These are phyloP conservation scores for Clavispora vitiphila DNA, from an alignment of 805 yeast genomes.

Conservation along the genomic window DNA sequence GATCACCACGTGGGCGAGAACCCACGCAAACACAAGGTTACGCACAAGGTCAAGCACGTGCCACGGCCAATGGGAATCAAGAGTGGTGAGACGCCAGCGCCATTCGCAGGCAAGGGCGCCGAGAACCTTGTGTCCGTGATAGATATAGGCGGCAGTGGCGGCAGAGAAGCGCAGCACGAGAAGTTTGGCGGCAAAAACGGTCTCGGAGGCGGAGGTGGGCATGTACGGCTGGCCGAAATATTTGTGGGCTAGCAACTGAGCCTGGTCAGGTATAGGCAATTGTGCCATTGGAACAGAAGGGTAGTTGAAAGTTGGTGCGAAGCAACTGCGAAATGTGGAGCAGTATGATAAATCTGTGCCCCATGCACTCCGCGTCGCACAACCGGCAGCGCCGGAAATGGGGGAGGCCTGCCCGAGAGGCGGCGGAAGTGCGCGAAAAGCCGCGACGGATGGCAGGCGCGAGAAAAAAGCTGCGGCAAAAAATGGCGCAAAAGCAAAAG, in stretches of 20 bases:
- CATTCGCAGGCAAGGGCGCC: not conserved
- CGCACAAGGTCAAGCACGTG: not conserved
- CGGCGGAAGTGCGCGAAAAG: no score
- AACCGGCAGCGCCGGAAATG: no score
- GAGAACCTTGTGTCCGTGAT: not conserved
- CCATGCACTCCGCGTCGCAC: no score
- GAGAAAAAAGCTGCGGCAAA: no score
- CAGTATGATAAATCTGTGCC: no score
- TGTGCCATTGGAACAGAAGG: not conserved
- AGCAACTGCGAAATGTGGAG: not conserved
- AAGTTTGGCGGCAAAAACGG: not conserved
- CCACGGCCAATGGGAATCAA: not conserved
- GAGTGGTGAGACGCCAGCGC: not conserved
- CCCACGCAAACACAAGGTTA: not conserved
- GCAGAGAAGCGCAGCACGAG: not conserved
- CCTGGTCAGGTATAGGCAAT: not conserved
- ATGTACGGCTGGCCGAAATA: slow-evolving; percentile 20
- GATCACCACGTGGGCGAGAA: not conserved
- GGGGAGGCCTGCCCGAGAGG: no score
- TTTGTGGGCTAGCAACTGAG: slow-evolving; percentile 9
- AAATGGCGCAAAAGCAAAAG: no score
- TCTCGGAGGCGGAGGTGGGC: slow-evolving; percentile 9
- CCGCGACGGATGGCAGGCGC: no score
- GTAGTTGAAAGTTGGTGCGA: not conserved
- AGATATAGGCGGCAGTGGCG: not conserved